phyloP scores from a whole-genome alignment of 1,139 yeast species.

The Suhomyces ambrosiae region DNA sequence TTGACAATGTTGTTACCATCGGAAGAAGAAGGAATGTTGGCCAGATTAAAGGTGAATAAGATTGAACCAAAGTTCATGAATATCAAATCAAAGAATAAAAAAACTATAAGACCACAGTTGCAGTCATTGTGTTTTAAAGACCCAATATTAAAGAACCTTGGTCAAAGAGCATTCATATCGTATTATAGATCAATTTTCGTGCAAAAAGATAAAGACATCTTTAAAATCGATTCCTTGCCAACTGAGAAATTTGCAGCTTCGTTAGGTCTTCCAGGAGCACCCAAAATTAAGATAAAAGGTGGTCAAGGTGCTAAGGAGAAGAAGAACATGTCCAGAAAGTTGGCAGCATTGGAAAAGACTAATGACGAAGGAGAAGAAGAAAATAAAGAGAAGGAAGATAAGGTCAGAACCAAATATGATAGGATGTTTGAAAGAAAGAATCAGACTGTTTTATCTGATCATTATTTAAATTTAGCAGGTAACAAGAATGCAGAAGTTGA shows the following conservation, averaged over 20 bases:
- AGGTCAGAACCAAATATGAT: constrained; percentile 85
- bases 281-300: constrained; percentile 75
- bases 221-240: constrained; percentile 74
- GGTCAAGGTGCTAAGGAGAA: constrained; percentile 62
- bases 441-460: constrained; percentile 89
- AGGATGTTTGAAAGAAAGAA: constrained; percentile 94
- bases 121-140: constrained; percentile 91
- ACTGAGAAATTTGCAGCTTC: constrained; percentile 84
- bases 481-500: constrained; percentile 39
- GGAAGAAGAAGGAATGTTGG: constrained; percentile 79
- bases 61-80: constrained; percentile 74
- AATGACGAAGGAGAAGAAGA: constrained; percentile 67
- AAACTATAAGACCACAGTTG: constrained; percentile 77
- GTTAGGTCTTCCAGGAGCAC: constrained; percentile 94
- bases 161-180: constrained; percentile 93
- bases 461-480: constrained; percentile 71
- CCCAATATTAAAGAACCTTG: constrained; percentile 88
- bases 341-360: constrained; percentile 57
- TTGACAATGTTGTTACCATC: constrained; percentile 79
- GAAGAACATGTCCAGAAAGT: constrained; percentile 79
- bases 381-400: constrained; percentile 26
- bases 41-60: constrained; percentile 59
- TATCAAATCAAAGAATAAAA: constrained; percentile 75
- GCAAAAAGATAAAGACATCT: constrained; percentile 86
- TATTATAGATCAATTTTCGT: constrained; percentile 82